Percentiles rank a stretch among this genome's conserved stretches.
Evolutionary conservation across 1,139 yeast genomes (phyloP).

Genomic region (Yamadazyma diospyri): DNA sequence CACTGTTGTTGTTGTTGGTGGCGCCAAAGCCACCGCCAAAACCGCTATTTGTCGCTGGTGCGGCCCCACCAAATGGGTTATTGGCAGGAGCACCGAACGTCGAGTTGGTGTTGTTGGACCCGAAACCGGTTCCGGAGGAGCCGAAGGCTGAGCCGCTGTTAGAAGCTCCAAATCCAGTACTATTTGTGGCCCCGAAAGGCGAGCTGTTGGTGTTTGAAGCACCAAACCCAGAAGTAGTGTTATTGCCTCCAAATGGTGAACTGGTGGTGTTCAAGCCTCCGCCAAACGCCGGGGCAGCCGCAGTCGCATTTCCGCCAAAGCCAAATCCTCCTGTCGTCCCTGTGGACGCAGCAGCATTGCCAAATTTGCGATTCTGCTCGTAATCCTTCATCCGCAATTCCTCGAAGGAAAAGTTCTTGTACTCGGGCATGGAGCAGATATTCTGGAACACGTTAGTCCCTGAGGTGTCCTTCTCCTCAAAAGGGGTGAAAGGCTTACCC

Average conservation of each 20-base stretch:
- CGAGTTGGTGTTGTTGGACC: slow-evolving; percentile 14
- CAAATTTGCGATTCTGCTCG: slow-evolving; percentile 65
- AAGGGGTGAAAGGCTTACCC: slow-evolving; percentile 60
- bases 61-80: slow-evolving; percentile 23
- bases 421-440: slow-evolving; percentile 88
- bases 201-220: slow-evolving; percentile 14
- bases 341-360: slow-evolving; percentile 29
- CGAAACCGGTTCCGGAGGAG: slow-evolving; percentile 15
- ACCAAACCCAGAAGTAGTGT: slow-evolving; percentile 19
- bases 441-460: slow-evolving; percentile 62
- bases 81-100: slow-evolving; percentile 16
- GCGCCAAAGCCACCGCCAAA: slow-evolving; percentile 35
- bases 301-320: slow-evolving; percentile 11
- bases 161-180: slow-evolving; percentile 20
- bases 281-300: slow-evolving; percentile 28
- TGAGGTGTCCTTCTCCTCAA: slow-evolving; percentile 69
- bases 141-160: slow-evolving; percentile 18
- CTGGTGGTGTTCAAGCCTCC: slow-evolving; percentile 16
- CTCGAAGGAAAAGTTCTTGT: slow-evolving; percentile 74
- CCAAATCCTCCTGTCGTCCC: slow-evolving; percentile 34
- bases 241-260: slow-evolving; percentile 21
- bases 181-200: slow-evolving; percentile 15
- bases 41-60: slow-evolving; percentile 12
- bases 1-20: slow-evolving; percentile 12
- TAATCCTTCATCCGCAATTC: slow-evolving; percentile 90